phyloP scores from a whole-genome alignment of 2,329 filamentous ascomycete species.

The Aspergillus aculeatinus region DNA sequence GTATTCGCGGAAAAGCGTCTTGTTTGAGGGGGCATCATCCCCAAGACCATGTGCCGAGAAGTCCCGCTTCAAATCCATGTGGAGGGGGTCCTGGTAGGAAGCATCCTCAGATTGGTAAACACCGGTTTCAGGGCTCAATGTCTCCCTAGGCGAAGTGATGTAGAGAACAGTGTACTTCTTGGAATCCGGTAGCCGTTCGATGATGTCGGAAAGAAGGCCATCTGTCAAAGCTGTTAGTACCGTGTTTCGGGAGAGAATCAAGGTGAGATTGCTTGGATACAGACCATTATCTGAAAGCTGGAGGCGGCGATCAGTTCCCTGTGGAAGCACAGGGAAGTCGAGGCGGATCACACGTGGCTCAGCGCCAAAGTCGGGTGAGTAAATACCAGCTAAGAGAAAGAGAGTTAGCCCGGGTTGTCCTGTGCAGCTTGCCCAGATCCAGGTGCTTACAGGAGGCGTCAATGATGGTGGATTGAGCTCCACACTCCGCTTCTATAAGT shows the following conservation, averaged over 20 bases:
- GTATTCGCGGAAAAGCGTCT: conserved; percentile 76
- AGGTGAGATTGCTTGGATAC: conserved; percentile 15
- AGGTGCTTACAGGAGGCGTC: conserved; percentile 43
- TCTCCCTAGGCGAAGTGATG: conserved; percentile 59
- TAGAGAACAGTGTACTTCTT: conserved; percentile 74
- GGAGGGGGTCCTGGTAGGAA: conserved; percentile 55
- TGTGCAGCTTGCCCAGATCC: conserved; percentile 3
- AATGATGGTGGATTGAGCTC: conserved; percentile 43
- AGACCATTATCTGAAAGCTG: conserved; percentile 47
- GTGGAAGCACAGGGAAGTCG: conserved; percentile 45
- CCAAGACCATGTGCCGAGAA: conserved; percentile 34
- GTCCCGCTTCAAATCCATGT: conserved; percentile 73
- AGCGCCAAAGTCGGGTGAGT: conserved; percentile 36
- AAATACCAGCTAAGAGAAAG: conserved; percentile 36
- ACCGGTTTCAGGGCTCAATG: conserved; percentile 28
- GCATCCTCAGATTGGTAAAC: conserved; percentile 65
- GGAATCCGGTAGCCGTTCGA: conserved; percentile 48
- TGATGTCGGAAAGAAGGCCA: conserved; percentile 48
- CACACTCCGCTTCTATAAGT: conserved; percentile 50
- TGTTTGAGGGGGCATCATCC: conserved; percentile 41
- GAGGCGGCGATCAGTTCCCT: conserved; percentile 34
- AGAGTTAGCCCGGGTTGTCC: conserved; percentile 18
- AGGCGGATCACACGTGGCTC: conserved; percentile 47
- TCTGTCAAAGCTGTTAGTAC: conserved; percentile 31
- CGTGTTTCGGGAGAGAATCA: conserved; percentile 1